These are phyloP conservation scores for Colletotrichum tamarilloi DNA, from an alignment of 2,329 filamentous ascomycete species.

Conservation along the genomic window DNA sequence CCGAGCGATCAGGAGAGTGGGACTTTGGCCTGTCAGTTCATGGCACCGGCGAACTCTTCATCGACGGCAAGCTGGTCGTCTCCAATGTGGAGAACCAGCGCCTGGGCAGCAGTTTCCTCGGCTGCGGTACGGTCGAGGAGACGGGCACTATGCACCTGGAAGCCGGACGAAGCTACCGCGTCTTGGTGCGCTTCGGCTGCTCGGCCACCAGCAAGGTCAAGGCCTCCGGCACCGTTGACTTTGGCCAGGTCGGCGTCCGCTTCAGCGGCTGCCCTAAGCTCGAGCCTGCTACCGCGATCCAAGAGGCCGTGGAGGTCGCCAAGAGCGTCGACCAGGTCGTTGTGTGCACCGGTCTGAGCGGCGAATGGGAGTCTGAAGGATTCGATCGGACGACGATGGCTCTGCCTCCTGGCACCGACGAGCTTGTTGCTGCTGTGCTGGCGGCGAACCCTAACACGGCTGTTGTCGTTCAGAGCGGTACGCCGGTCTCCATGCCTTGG, in stretches of 20 bases:
- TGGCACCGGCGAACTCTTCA: constrained; percentile 47
- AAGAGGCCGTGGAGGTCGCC: constrained; percentile 50
- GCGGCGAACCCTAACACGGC: constrained; percentile 67
- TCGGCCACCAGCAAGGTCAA: constrained; percentile 43
- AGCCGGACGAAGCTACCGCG: constrained; percentile 44
- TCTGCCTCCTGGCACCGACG: constrained; percentile 69
- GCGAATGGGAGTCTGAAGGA: constrained; percentile 55
- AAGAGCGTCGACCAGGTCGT: constrained; percentile 69
- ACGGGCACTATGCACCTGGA: constrained; percentile 39
- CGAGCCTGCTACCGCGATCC: constrained; percentile 35
- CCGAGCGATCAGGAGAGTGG: constrained; percentile 38
- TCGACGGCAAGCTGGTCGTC: constrained; percentile 46
- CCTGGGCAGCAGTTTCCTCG: constrained; percentile 51
- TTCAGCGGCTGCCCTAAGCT: constrained; percentile 41
- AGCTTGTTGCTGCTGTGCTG: constrained; percentile 65
- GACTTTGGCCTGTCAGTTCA: constrained; percentile 49
- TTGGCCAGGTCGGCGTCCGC: constrained; percentile 42
- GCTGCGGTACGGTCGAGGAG: constrained; percentile 47
- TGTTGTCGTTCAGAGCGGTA: constrained; percentile 70
- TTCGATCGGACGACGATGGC: constrained; percentile 78
- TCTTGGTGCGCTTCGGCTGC: constrained; percentile 44
- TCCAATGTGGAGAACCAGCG: constrained; percentile 46
- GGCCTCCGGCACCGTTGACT: constrained; percentile 41
- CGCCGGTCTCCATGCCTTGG: constrained; percentile 63
- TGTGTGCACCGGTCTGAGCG: constrained; percentile 65